Conservation (phyloP, 345 rosid species). For the Aurinia saxatilis region DNA sequence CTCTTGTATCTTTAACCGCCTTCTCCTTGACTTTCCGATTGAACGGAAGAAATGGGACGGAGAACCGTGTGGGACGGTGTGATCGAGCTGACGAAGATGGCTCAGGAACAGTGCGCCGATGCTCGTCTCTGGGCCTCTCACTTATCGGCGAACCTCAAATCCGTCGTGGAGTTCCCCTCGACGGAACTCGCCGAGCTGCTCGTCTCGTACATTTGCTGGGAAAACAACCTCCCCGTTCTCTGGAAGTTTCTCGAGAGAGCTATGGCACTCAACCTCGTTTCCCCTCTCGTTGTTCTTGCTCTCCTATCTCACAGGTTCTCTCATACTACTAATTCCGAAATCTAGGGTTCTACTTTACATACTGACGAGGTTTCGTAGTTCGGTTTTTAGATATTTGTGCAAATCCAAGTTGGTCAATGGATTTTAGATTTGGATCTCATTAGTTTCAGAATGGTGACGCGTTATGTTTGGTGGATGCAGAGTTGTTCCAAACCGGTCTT, state of each 20-base stretch:
- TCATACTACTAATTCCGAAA: too few species aligned
- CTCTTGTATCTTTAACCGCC: slow-evolving; percentile 16
- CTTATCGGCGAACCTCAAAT: slow-evolving; percentile 49
- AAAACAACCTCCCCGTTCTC: slow-evolving; percentile 63
- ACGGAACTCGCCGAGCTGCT: slow-evolving; percentile 58
- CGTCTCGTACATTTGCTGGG: slow-evolving; percentile 83
- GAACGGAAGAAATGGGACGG: slow-evolving; percentile 27
- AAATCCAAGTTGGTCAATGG: background rate
- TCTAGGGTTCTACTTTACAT: background rate
- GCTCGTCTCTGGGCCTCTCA: slow-evolving; percentile 72
- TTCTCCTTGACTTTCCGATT: background rate
- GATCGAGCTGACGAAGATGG: slow-evolving; percentile 54
- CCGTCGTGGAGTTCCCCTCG: slow-evolving; percentile 62
- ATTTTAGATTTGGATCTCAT: background rate
- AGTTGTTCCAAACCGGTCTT: slow-evolving; percentile 53
- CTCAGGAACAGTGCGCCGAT: slow-evolving; percentile 56
- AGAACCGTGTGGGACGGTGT: slow-evolving; percentile 55
- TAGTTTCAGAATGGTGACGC: too few species aligned
- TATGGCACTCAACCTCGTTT: slow-evolving; percentile 50
- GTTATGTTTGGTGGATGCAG: slow-evolving; percentile 29
- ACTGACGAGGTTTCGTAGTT: too few species aligned
- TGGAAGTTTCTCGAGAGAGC: slow-evolving; percentile 96
- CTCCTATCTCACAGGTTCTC: slow-evolving; percentile 71
- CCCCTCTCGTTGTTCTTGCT: slow-evolving; percentile 76
- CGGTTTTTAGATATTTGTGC: too few species aligned